These are phyloP conservation scores for Pisolithus orientalis DNA, from an alignment of 768 basidiomycete genomes.

Conservation along the genomic window DNA sequence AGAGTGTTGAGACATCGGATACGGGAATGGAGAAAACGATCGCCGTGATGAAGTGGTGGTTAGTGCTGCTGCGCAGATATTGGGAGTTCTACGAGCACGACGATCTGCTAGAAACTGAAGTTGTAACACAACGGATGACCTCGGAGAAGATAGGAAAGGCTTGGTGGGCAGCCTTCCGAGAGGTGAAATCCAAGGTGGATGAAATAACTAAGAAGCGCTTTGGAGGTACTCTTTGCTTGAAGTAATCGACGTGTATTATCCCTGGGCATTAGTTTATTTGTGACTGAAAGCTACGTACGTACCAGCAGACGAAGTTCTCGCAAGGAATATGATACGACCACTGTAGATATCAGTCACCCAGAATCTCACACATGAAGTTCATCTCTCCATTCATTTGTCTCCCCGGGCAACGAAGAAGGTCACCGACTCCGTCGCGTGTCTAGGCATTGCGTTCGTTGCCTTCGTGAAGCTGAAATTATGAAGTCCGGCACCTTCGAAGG, in stretches of 20 bases:
- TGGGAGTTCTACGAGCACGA: conserved; percentile 54
- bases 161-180: conserved; percentile 80
- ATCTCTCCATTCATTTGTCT: conserved; percentile 22
- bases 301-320: too few species aligned
- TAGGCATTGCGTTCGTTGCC: conserved; percentile 26
- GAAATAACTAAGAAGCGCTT: conserved; percentile 58
- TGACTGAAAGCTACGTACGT: too few species aligned
- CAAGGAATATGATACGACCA: too few species aligned
- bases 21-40: conserved; percentile 65
- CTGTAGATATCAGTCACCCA: background rate
- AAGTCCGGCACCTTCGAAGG: conserved; percentile 53
- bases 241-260: conserved; percentile 26
- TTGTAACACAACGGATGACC: conserved; percentile 25
- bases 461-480: conserved; percentile 35
- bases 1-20: conserved; percentile 61
- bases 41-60: conserved; percentile 79
- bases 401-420: conserved; percentile 56
- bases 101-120: conserved; percentile 27
- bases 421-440: conserved; percentile 26
- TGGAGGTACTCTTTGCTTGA: conserved; percentile 63
- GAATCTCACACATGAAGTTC: conserved; percentile 7
- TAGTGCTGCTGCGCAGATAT: conserved; percentile 55
- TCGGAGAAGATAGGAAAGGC: conserved; percentile 47
- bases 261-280: too few species aligned
- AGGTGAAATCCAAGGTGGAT: conserved; percentile 64